Base-by-base conservation (phyloP, 192 early-diverging fungal genomes). In the Backusella westeae region DNA sequence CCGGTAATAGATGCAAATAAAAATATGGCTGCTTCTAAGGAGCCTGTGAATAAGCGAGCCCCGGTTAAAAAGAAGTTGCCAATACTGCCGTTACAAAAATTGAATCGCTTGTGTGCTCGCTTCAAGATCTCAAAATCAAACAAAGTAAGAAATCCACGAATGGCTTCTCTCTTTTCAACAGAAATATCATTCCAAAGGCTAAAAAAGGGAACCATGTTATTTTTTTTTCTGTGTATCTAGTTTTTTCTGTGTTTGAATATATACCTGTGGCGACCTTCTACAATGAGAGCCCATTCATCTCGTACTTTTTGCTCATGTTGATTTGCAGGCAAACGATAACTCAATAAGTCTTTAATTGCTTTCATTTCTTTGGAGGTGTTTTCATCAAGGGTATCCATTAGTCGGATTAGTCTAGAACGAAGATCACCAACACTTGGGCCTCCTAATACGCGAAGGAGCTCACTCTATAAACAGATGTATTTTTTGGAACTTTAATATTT, bases 31-130 rank as follows among this genome's bases (percentile, higher is more conserved):
- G 92, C 90, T 74, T 89, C 88, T 4, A 89, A 68, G 63, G 88
- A 89, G 12, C 90, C 84, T 77, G 92, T 92, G 70, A 94, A 94
- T 42, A 93, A 78, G 23, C 93, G 83, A 8, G 89, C 91, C 14
- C 93, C 93, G 6, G 91, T 93, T 49, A 94, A 76, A 74, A 94
- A 93, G 74, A 94, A 92, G 83, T 94, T 94, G 21, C 93, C 93
- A 69, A 94, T 91, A 21, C 86, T 87, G 19, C 91, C 93, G 38
- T 91, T 90, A 10, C 90, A 85, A 73, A 92, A 94, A 21, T 93
- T 89, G 77, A 93, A 94, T 19, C 80, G 75, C 71, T 88, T 87
- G 49, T 88, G 85, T 4, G 90, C 87, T 46, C 88, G 76, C 65
- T 88, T 89, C 44, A 92, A 80, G 36, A 91, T 85, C 78, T 91